phyloP scores from a whole-genome alignment of 257 asterid genomes.

The Solanum pimpinellifolium region DNA sequence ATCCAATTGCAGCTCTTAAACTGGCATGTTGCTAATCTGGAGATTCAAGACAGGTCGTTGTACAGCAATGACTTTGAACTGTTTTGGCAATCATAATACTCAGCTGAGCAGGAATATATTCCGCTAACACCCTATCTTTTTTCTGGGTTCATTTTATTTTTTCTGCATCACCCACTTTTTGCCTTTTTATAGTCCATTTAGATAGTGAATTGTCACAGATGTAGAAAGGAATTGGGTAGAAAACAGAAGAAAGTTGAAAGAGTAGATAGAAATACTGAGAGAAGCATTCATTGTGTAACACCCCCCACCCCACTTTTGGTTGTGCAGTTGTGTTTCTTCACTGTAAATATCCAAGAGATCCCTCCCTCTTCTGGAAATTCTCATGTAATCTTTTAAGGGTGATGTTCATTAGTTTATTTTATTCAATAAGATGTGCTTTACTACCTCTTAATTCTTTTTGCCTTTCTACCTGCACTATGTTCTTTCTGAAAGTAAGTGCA shows the following conservation, averaged over 20 bases:
- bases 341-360: slow-evolving; percentile 47
- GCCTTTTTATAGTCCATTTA: slow-evolving; percentile 10
- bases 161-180: neutral
- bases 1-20: slow-evolving; percentile 81
- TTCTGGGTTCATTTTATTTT: slow-evolving; percentile 29
- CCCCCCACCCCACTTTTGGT: slow-evolving; percentile 5
- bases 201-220: slow-evolving; percentile 33
- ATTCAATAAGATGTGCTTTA: neutral
- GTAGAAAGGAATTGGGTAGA: slow-evolving; percentile 38
- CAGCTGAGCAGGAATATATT: slow-evolving; percentile 11
- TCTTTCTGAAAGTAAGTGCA: neutral
- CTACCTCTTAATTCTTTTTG: neutral
- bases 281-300: slow-evolving; percentile 41
- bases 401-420: neutral
- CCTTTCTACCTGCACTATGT: neutral
- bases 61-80: slow-evolving; percentile 79
- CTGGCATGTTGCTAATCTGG: slow-evolving; percentile 93
- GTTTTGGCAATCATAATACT: slow-evolving; percentile 82
- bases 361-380: slow-evolving; percentile 4
- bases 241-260: neutral
- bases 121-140: slow-evolving; percentile 56
- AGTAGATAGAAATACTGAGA: neutral
- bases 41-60: slow-evolving; percentile 91
- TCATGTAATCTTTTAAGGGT: neutral
- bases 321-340: slow-evolving; percentile 32